Base-by-base conservation (phyloP, 768 basidiomycete species). In the Leccinum truebloodii region DNA sequence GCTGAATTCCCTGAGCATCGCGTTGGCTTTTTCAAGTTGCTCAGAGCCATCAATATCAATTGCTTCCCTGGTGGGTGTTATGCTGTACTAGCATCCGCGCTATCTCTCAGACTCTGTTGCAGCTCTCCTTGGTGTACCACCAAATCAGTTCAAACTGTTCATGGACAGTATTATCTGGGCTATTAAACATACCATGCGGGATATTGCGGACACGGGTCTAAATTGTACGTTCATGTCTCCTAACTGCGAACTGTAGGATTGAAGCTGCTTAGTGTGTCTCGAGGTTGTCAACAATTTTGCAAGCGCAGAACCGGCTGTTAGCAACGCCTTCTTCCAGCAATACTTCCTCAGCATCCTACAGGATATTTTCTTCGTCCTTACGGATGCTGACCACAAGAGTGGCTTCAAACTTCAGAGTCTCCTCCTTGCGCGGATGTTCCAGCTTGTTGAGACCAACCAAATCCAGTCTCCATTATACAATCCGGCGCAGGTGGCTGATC, bases 81-180 rank as follows among this genome's bases (percentile, higher is more conserved):
- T 26, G n/a, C 12, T 44, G 2, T 32, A 32, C 58, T 53, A 52
- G 9, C n/a, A 20, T 59, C n/a, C 16, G 16, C 18, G 4, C 6
- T 1, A 3, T 50, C 18, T 51, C 28, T 58, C 51, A 64, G 16
- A 16, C 35, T 14, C 20, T 5, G 1, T 46, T 24, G 51, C 35
- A 70, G 95, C 95, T 6, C 78, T 98, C 51, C 83, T 96, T 59
- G 86, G 85, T 26, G 83, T 97, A 61, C 93, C 94, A n/a, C 90
- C 94, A 10, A 76, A 82, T 51, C 93, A 97, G 76, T 98, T 98
- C 84, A 98, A 97, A 78, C 79, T 98, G 60, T 91, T 97, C 75
- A 98, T 97, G 87, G 96, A 98, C 75, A 95, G 94, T 61, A 91
- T 98, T 65, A 89, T 96, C 55, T 99, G 97, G 96, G 96, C 95